A percentile compares a stretch with the other conserved stretches of the same genome.
Evolutionary conservation across 2,329 filamentous ascomycete species (phyloP).

Genomic region (Fusarium oxysporum): DNA sequence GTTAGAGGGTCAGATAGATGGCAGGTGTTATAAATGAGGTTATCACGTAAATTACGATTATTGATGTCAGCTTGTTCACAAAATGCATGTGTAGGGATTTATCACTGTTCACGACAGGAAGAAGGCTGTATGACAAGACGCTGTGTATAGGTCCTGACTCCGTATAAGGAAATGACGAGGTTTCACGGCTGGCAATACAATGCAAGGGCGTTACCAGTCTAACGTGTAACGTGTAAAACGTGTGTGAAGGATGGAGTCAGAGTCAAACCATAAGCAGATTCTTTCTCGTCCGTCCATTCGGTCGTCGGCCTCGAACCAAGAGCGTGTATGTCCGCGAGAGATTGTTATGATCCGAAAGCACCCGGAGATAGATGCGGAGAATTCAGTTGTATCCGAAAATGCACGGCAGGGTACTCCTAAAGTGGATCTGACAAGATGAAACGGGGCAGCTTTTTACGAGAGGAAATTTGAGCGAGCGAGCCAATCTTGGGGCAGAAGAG

Average conservation of each 20-base stretch:
- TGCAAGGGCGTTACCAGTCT: constrained; percentile 12
- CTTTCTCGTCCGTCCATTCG: neutral
- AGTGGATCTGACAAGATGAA: neutral
- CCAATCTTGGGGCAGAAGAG: neutral
- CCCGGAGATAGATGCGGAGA: constrained; percentile 27
- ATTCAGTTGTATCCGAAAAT: constrained; percentile 20
- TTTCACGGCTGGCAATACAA: constrained; percentile 7
- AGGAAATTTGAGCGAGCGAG: neutral
- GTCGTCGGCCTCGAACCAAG: constrained; percentile 9
- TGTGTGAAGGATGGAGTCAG: neutral
- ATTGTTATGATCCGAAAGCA: neutral
- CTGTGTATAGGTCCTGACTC: neutral
- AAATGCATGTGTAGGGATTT: neutral
- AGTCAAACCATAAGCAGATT: neutral
- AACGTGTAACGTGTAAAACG: constrained; percentile 8
- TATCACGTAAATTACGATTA: constrained; percentile 17
- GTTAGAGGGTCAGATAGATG: constrained; percentile 22
- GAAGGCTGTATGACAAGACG: constrained; percentile 9
- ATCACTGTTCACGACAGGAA: neutral
- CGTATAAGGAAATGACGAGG: constrained; percentile 5
- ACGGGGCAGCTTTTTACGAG: neutral
- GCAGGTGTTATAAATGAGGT: constrained; percentile 18
- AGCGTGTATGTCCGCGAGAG: neutral
- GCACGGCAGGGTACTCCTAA: neutral
- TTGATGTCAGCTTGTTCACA: neutral